These are phyloP conservation scores for Suillus subaureus DNA, from an alignment of 768 basidiomycete genomes.

Conservation along the genomic window DNA sequence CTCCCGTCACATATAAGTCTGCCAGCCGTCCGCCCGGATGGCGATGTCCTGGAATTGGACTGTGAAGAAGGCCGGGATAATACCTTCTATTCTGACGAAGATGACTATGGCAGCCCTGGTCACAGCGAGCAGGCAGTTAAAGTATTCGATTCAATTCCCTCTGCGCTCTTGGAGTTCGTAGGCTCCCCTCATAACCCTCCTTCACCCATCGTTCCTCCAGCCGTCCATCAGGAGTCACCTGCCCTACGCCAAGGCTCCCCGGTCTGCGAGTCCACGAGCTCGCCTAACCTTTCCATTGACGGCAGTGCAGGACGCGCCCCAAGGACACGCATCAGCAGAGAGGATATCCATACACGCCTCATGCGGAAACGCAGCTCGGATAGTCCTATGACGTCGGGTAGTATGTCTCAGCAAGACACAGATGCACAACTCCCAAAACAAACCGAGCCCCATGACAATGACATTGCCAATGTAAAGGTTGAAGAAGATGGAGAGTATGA, in stretches of 20 bases:
- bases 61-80: constrained; percentile 56
- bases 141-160: constrained; percentile 39
- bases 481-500: constrained; percentile 27
- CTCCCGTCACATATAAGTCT: constrained; percentile 50
- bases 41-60: constrained; percentile 83
- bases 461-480: constrained; percentile 16
- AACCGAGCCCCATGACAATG: not conserved
- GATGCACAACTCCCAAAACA: not conserved
- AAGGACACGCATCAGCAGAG: constrained; percentile 52
- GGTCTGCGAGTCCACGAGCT: constrained; percentile 23
- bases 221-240: constrained; percentile 24
- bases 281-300: constrained; percentile 18
- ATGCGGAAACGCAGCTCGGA: constrained; percentile 46
- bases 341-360: constrained; percentile 54
- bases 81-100: constrained; percentile 45
- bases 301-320: constrained; percentile 21
- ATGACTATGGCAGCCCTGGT: constrained; percentile 25
- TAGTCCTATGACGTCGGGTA: constrained; percentile 37
- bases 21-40: not conserved
- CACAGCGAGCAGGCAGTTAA: constrained; percentile 11
- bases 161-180: constrained; percentile 56
- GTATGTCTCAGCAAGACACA: not conserved
- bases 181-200: constrained; percentile 26
- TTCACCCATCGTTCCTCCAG: constrained; percentile 21
- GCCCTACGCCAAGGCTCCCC: constrained; percentile 29